Conservation (phyloP, 768 basidiomycete species). For the Cubamyces sp. region DNA sequence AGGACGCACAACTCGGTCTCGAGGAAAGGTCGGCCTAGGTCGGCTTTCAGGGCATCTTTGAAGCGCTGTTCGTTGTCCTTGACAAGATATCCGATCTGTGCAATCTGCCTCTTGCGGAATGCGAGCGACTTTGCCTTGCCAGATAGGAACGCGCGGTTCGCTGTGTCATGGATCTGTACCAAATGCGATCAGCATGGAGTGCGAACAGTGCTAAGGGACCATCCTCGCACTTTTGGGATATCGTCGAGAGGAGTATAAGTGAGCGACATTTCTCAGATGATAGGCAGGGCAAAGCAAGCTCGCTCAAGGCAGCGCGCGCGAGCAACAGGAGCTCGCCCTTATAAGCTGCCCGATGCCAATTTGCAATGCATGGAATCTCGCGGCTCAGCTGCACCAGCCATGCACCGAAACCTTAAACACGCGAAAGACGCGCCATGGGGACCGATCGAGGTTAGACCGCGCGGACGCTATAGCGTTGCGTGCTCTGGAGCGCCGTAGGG, state of each 20-base stretch:
- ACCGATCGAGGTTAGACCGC: background rate
- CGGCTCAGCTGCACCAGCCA: background rate
- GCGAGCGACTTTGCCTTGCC: constrained; percentile 68
- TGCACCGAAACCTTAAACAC: background rate
- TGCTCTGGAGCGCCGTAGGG: background rate
- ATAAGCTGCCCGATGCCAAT: background rate
- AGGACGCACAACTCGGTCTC: constrained; percentile 56
- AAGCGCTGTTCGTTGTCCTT: constrained; percentile 71
- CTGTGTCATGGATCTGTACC: constrained; percentile 55
- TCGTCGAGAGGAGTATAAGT: constrained; percentile 25
- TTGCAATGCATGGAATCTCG: background rate
- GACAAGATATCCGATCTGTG: constrained; percentile 70
- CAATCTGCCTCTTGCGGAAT: constrained; percentile 74
- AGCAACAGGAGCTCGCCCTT: background rate
- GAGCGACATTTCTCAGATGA: background rate
- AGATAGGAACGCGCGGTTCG: constrained; percentile 59
- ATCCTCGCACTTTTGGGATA: constrained; percentile 28
- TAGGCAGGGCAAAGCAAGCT: background rate
- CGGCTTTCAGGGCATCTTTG: constrained; percentile 57
- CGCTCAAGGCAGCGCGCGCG: background rate
- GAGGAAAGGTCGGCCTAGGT: constrained; percentile 63
- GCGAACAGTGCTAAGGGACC: background rate
- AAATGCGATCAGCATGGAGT: background rate
- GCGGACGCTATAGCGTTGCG: background rate
- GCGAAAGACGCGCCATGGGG: background rate